These are phyloP conservation scores for Cryphonectria radicalis DNA, from an alignment of 2,329 filamentous ascomycete genomes.

Conservation along the genomic window DNA sequence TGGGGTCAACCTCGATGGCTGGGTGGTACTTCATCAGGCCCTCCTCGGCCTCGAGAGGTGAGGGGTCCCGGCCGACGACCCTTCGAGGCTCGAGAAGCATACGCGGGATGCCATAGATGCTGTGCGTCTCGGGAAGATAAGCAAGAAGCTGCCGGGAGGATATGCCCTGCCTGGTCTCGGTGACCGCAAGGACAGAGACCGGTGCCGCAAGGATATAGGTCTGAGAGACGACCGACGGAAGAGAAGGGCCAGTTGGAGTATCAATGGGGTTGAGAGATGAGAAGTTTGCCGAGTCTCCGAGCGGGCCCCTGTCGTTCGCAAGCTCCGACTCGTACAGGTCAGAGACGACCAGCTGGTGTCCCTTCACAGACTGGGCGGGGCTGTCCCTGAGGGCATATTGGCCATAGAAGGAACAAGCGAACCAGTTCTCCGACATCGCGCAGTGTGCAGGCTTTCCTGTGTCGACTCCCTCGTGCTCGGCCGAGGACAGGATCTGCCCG, in stretches of 20 bases:
- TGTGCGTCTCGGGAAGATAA: conserved; percentile 72
- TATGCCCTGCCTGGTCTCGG: conserved; percentile 90
- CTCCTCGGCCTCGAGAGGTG: conserved; percentile 78
- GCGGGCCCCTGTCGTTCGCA: conserved; percentile 81
- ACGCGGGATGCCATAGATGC: conserved; percentile 80
- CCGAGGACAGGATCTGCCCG: conserved; percentile 75
- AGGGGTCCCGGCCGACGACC: conserved; percentile 83
- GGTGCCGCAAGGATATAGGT: conserved; percentile 79
- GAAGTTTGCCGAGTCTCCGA: conserved; percentile 71
- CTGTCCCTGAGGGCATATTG: conserved; percentile 62
- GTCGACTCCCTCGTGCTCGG: conserved; percentile 75
- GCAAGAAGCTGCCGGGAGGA: conserved; percentile 81
- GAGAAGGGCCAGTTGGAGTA: conserved; percentile 55
- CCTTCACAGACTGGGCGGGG: conserved; percentile 66
- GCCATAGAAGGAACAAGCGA: conserved; percentile 79
- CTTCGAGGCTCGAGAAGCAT: conserved; percentile 82
- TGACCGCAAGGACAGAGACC: conserved; percentile 80
- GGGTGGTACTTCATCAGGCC: conserved; percentile 79
- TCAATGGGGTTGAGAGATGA: conserved; percentile 75
- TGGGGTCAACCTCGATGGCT: conserved; percentile 80
- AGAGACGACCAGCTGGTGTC: conserved; percentile 82
- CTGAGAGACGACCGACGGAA: conserved; percentile 79
- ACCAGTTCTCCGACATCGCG: conserved; percentile 92
- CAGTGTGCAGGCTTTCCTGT: conserved; percentile 73
- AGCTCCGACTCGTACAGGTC: conserved; percentile 89